These are phyloP conservation scores for Periglandula ipomoeae DNA, from an alignment of 2,329 filamentous ascomycete species.

Conservation along the genomic window DNA sequence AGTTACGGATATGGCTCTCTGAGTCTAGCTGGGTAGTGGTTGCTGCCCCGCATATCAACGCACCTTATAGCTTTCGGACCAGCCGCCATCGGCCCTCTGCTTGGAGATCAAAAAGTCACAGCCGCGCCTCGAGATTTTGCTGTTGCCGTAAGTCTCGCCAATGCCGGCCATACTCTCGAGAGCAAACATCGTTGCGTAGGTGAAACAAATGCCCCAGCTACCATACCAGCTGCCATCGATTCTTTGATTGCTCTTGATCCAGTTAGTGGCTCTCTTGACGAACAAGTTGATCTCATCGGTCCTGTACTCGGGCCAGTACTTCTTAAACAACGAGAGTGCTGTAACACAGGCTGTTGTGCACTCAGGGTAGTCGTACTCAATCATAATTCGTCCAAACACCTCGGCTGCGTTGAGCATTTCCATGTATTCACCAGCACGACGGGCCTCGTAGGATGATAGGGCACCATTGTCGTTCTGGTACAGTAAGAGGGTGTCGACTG, in stretches of 20 bases:
- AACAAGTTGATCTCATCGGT: slow-evolving; percentile 63
- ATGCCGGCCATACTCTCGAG: slow-evolving; percentile 75
- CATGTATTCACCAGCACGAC: slow-evolving; percentile 65
- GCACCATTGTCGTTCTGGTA: slow-evolving; percentile 85
- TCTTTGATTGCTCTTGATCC: slow-evolving; percentile 72
- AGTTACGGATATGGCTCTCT: too few relatives aligned
- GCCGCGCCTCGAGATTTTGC: slow-evolving; percentile 58
- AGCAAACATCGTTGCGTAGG: slow-evolving; percentile 94
- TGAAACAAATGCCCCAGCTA: slow-evolving; percentile 96
- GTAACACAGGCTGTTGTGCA: slow-evolving; percentile 95
- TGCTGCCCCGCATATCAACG: too few relatives aligned
- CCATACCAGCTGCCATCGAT: slow-evolving; percentile 94
- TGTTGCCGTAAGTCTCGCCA: slow-evolving; percentile 73
- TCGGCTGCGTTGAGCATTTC: slow-evolving; percentile 92
- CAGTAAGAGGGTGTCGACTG: slow-evolving; percentile 80
- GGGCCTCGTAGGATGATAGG: slow-evolving; percentile 82
- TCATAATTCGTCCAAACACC: slow-evolving; percentile 95
- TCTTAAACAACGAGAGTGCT: slow-evolving; percentile 71
- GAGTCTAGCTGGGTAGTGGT: too few relatives aligned
- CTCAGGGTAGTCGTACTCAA: slow-evolving; percentile 96
- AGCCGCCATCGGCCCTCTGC: slow-evolving; percentile 84
- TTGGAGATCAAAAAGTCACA: slow-evolving; percentile 81
- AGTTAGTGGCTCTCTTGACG: slow-evolving; percentile 64
- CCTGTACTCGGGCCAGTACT: slow-evolving; percentile 75
- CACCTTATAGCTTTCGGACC: slow-evolving; percentile 87